phyloP scores from a whole-genome alignment of 345 rosid species.

The Eucalyptus camaldulensis region DNA sequence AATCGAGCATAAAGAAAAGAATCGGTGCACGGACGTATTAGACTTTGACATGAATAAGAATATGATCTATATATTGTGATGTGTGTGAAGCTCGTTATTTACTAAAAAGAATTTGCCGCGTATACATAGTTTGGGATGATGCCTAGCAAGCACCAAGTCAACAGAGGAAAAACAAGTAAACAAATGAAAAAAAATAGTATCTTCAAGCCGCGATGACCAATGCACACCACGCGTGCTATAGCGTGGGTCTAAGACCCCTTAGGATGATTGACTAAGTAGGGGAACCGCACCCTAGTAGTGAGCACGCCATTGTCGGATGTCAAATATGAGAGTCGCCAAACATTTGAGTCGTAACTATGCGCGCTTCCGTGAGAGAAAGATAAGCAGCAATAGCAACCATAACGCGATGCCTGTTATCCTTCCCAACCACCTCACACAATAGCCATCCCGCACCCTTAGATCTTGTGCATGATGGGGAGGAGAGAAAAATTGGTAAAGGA shows the following conservation, averaged over 20 bases:
- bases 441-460: neutral
- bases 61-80: neutral
- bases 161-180: neutral
- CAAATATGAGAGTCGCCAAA: neutral
- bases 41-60: neutral
- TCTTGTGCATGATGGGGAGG: neutral
- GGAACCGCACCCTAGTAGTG: neutral
- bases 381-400: neutral
- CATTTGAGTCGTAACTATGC: neutral
- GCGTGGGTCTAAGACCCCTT: neutral
- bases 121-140: neutral
- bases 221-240: neutral
- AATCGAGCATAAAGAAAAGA: neutral
- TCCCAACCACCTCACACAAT: neutral
- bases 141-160: neutral
- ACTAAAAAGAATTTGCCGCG: neutral
- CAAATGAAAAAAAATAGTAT: neutral
- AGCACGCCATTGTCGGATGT: neutral
- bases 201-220: neutral
- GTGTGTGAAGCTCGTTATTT: neutral
- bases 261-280: neutral
- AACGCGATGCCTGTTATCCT: neutral
- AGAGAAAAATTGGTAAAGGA: neutral
- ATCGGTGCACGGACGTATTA: neutral
- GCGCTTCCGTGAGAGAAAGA: fast-evolving